Base-by-base conservation (phyloP, 352 stramenopile genomes). In the Globisporangium recalcitrans region DNA sequence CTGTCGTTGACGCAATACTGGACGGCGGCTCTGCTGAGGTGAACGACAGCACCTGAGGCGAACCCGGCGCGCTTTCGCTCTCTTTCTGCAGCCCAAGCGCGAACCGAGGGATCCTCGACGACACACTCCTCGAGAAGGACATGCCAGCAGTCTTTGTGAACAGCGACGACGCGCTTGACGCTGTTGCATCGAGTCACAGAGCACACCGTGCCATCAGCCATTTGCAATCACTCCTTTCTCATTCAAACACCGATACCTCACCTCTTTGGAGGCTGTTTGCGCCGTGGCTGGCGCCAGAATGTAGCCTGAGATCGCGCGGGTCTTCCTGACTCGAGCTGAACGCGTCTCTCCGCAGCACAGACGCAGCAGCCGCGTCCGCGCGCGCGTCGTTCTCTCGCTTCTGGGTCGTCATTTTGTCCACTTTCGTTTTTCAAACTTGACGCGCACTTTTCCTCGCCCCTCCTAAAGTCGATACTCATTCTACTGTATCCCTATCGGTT, bases 71-170 rank as follows among this genome's bases (percentile, higher is more conserved):
- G 24, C 38, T 42, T 42, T 42, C 36, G 13, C 13, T 42, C 36
- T 42, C 36, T n/a, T 19, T 42, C 36, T 42, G 36, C n/a, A 9
- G 21, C 42, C 55, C 55, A 5, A 44, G 16, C 9, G 55, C 26
- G n/a, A 61, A 31, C 1, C 55, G 55, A 52, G 55, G 55, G n/a
- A 61, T 61, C 26, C 55, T 26, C 21, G 55, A 53, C 22, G 24
- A 49, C 22, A 26, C 53, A 14, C 7, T 36, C 19, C n/a, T 49
- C 24, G 53, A 26, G 26, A 51, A 36, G 26, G 53, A 38, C 14
- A 40, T 26, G 19, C n/a, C 10, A 7, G 38, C 1, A 8, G 38
- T 11, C 5, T 36, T 52, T 13, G 22, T 13, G 36, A 61, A 52
- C 26, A 38, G 26, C 38, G 55, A 40, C 27, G 38, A 40, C 27